phyloP scores from a whole-genome alignment of 768 basidiomycete genomes.

The Hygrophoropsis aurantiaca region DNA sequence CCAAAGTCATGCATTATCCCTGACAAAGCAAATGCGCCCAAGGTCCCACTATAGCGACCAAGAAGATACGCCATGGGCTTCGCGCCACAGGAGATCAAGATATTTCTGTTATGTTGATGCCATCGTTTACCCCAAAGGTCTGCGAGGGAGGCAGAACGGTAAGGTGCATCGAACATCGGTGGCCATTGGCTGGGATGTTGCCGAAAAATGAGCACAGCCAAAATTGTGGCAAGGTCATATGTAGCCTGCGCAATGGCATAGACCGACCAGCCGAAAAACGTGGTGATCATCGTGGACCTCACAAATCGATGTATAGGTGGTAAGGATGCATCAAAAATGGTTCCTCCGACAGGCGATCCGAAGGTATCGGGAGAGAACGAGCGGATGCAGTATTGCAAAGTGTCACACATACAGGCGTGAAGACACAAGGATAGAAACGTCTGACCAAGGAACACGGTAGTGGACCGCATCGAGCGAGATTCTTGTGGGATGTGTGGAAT shows the following conservation, averaged over 20 bases:
- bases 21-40: conserved; percentile 56
- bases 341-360: conserved; percentile 20
- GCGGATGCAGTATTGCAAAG: conserved; percentile 46
- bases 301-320: conserved; percentile 19
- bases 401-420: conserved; percentile 42
- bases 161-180: conserved; percentile 53
- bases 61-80: conserved; percentile 39
- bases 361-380: conserved; percentile 27
- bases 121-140: conserved; percentile 62
- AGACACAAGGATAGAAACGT: conserved; percentile 32
- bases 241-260: conserved; percentile 42
- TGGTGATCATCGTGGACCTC: conserved; percentile 42
- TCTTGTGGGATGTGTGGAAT: too few relatives aligned
- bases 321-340: conserved; percentile 28
- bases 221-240: conserved; percentile 39
- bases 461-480: conserved; percentile 35
- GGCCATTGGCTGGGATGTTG: conserved; percentile 54
- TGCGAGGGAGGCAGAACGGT: conserved; percentile 47
- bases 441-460: conserved; percentile 32
- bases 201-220: conserved; percentile 43
- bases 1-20: conserved; percentile 54
- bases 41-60: conserved; percentile 44
- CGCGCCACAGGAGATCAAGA: conserved; percentile 48
- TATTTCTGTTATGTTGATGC: conserved; percentile 60
- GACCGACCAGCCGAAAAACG: conserved; percentile 43